Conservation (phyloP, 768 basidiomycete genomes). For the Pleurotus ostreatus region DNA sequence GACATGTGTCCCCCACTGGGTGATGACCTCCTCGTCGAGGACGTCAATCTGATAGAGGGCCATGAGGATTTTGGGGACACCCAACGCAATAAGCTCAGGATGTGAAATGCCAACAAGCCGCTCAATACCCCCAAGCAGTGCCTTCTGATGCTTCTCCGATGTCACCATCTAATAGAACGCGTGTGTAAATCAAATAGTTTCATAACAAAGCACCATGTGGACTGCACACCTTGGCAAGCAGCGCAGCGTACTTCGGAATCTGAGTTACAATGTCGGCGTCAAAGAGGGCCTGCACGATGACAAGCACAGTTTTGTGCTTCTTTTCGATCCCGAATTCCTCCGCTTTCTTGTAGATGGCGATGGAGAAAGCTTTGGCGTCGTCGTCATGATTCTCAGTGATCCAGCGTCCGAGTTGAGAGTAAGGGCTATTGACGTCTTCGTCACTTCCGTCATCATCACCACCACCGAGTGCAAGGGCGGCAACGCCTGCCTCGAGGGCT, state of each 20-base stretch:
- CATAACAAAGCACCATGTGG: background rate
- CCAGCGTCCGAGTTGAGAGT: conserved; percentile 81
- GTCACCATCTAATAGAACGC: conserved; percentile 62
- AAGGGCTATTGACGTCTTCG: conserved; percentile 84
- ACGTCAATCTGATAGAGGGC: conserved; percentile 88
- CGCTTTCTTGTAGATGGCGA: conserved; percentile 82
- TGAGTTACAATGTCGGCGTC: conserved; percentile 65
- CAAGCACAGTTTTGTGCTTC: conserved; percentile 87
- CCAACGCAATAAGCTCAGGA: conserved; percentile 49
- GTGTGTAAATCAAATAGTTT: conserved; percentile 6
- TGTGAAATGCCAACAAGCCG: conserved; percentile 72
- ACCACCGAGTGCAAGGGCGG: conserved; percentile 38
- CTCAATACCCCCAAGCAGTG: conserved; percentile 90
- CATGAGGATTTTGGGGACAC: conserved; percentile 91
- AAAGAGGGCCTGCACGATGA: conserved; percentile 83
- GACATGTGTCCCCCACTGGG: conserved; percentile 93
- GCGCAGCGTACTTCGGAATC: conserved; percentile 56
- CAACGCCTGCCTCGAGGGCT: conserved; percentile 58
- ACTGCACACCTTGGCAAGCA: conserved; percentile 73
- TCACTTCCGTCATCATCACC: conserved; percentile 88
- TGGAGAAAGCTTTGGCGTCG: conserved; percentile 46
- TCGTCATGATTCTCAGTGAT: conserved; percentile 56
- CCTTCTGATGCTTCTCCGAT: conserved; percentile 94
- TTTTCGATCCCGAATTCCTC: conserved; percentile 90
- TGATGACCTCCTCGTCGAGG: conserved; percentile 86